phyloP scores from a whole-genome alignment of 176 grass and related monocot species.

The Aegilops longissima region DNA sequence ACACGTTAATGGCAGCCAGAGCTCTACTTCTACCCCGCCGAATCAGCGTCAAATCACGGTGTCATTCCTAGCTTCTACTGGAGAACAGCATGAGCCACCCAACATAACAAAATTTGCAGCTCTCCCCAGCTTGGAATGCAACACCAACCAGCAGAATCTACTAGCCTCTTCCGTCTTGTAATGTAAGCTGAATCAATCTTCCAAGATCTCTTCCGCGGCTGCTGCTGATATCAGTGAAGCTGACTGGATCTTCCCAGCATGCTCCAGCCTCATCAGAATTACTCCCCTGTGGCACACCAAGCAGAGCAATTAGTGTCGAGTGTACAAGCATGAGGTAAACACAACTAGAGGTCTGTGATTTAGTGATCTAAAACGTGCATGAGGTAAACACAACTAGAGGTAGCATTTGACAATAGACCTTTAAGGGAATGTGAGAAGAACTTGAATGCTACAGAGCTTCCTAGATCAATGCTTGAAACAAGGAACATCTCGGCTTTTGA shows the following conservation, averaged over 20 bases:
- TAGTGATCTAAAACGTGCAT: not conserved
- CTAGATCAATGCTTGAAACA: not conserved
- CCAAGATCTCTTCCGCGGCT: constrained; percentile 30
- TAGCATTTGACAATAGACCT: not conserved
- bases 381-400: not conserved
- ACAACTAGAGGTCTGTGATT: not conserved
- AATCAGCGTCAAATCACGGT: not conserved
- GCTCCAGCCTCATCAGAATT: constrained; percentile 96
- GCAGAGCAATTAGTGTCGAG: constrained; percentile 16
- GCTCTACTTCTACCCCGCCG: not conserved
- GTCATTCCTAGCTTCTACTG: not conserved
- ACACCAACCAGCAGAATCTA: not conserved
- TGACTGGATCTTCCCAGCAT: constrained; percentile 82
- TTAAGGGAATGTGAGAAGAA: not conserved
- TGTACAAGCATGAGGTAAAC: not conserved
- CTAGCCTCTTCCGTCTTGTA: not conserved
- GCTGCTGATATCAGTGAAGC: constrained; percentile 79
- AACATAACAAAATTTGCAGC: constrained; percentile 18
- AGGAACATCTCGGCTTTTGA: constrained; percentile 2
- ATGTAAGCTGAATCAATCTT: not conserved
- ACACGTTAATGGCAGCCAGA: constrained; percentile 2
- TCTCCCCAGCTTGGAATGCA: constrained; percentile 1
- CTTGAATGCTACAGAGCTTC: not conserved
- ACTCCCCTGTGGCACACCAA: constrained; percentile 62
- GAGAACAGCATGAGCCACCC: constrained; percentile 7